phyloP scores from a whole-genome alignment of 371 early-diverging fungal species.

The Lichtheimia ramosa region DNA sequence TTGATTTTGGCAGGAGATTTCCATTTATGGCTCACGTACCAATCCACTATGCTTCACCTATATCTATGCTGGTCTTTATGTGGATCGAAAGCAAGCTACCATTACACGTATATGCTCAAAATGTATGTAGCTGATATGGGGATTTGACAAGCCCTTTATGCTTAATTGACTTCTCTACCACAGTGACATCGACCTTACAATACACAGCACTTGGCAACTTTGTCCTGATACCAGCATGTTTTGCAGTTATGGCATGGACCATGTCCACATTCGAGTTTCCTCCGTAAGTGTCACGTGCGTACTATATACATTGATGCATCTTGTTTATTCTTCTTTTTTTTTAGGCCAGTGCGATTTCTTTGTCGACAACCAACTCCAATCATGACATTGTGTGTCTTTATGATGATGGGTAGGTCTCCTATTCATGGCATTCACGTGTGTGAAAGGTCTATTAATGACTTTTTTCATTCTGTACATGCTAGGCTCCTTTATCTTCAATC shows the following conservation, averaged over 20 bases:
- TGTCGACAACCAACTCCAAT: constrained; percentile 45
- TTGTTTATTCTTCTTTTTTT: neutral
- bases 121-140: constrained; percentile 12
- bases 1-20: constrained; percentile 20
- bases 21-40: constrained; percentile 43
- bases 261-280: constrained; percentile 34
- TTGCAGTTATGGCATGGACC: constrained; percentile 30
- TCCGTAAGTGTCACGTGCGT: constrained; percentile 25
- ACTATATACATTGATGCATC: neutral
- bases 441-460: neutral
- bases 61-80: constrained; percentile 46
- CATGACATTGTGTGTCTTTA: constrained; percentile 40
- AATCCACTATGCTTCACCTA: constrained; percentile 47
- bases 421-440: neutral
- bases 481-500: constrained; percentile 51
- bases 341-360: constrained; percentile 43
- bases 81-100: constrained; percentile 26
- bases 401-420: constrained; percentile 35
- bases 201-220: constrained; percentile 43
- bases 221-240: constrained; percentile 29
- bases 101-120: constrained; percentile 24
- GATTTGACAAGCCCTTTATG: neutral
- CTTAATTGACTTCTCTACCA: neutral
- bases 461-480: neutral
- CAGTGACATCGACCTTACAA: constrained; percentile 24